Evolutionary conservation across 345 rosid species (phyloP).

Genomic region (Hibiscus mutabilis): DNA sequence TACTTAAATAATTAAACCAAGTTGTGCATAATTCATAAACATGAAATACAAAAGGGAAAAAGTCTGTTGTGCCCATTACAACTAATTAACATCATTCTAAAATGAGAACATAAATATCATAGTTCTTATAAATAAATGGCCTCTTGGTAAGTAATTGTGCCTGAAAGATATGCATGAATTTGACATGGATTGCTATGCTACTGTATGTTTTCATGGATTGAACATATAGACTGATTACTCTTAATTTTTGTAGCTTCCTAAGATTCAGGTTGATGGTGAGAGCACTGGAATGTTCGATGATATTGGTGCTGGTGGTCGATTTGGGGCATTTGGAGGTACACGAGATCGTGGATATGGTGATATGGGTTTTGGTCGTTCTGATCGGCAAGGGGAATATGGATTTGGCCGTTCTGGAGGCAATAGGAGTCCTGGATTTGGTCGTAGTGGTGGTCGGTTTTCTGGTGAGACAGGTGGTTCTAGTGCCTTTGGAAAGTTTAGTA

Average conservation of each 20-base stretch:
- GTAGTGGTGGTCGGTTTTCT: constrained; percentile 7
- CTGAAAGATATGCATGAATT: neutral
- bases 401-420: constrained; percentile 6
- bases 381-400: neutral
- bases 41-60: neutral
- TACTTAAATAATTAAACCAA: neutral
- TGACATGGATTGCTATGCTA: neutral
- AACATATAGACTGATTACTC: neutral
- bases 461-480: neutral
- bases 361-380: constrained; percentile 5
- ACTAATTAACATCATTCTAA: neutral
- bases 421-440: constrained; percentile 10
- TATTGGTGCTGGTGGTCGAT: neutral
- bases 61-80: neutral
- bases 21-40: neutral
- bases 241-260: constrained; percentile 12
- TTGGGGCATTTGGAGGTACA: constrained; percentile 6
- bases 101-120: neutral
- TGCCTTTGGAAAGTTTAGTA: neutral
- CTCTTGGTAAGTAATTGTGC: neutral
- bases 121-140: neutral
- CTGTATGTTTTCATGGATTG: neutral
- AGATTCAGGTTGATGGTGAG: constrained; percentile 8
- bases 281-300: neutral
- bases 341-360: constrained; percentile 12